Base-by-base conservation (phyloP, 73 alveolate genomes). In the Paramecium biaurelia region DNA sequence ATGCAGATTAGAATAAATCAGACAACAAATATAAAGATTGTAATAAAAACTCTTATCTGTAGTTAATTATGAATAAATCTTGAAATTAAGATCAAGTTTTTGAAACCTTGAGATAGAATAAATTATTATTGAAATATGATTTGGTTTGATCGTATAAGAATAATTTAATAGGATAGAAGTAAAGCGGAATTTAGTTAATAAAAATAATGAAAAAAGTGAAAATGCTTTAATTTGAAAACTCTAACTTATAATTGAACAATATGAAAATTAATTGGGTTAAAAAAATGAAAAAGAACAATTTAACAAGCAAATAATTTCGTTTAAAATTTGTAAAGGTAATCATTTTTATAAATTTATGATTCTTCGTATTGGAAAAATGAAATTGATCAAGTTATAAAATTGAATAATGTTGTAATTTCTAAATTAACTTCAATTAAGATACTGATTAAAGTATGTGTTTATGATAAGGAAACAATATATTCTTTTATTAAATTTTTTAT, bases 351-450 rank as follows among this genome's bases (percentile, higher is more conserved):
- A 53, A 11, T n/a, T n/a, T 15, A 53, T 53, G 68, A 53, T 53
- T 53, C 68, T 53, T n/a, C 18, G 85, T 67, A 67, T 67, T 67
- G 85, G 85, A 67, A 67, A 67, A 32, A 23, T 28, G 85, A 67
- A 15, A 67, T 67, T 49, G 85, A 67, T 67, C 24, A 67, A 34
- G 85, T 67, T 4, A 67, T 67, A 14, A 32, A 23, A 23, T 14
- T 24, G 47, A 67, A 67, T 67, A 67, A 67, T 6, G 23, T 24
- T 28, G 85, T 67, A 14, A 67, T 67, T 15, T 67, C 85, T 14
- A 28, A 34, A 15, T 67, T 67, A 34, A 67, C 41, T 0, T 53
- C 85, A 53, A 34, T 20, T 53, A 53, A 18, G 30, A 18, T 53
- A 53, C 18, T 53, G 68, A 53, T 53, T 53, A 53, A 53, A 53